These are phyloP conservation scores for Salix udensis DNA, from an alignment of 345 rosid genomes.

Conservation along the genomic window DNA sequence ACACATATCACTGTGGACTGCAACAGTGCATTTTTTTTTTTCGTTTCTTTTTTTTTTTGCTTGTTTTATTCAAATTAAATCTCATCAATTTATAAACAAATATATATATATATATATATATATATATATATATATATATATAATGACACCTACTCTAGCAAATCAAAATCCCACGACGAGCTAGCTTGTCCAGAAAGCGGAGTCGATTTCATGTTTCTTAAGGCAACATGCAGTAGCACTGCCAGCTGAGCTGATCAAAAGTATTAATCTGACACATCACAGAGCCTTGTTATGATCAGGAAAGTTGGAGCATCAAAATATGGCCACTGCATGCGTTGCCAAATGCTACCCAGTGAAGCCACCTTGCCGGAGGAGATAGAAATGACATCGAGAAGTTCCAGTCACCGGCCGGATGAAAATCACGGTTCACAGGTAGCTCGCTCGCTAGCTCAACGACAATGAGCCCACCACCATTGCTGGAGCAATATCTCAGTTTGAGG, in stretches of 20 bases:
- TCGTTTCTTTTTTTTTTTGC: too few species aligned
- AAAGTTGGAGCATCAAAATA: neutral
- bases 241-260: neutral
- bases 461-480: neutral
- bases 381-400: neutral
- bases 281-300: neutral
- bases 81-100: too few species aligned
- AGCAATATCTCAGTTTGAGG: neutral
- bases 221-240: neutral
- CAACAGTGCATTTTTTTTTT: too few species aligned
- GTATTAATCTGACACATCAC: neutral
- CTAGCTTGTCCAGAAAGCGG: neutral
- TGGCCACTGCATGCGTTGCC: neutral
- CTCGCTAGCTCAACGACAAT: neutral
- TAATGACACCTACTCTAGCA: neutral
- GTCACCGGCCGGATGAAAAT: too few species aligned
- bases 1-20: too few species aligned
- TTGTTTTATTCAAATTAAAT: too few species aligned
- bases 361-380: neutral
- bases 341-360: neutral
- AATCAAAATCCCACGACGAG: neutral
- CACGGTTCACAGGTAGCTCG: neutral
- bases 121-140: too few species aligned
- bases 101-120: too few species aligned
- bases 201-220: neutral